Base-by-base conservation (phyloP, 2,329 filamentous ascomycete genomes). In the Sclerotinia minor region DNA sequence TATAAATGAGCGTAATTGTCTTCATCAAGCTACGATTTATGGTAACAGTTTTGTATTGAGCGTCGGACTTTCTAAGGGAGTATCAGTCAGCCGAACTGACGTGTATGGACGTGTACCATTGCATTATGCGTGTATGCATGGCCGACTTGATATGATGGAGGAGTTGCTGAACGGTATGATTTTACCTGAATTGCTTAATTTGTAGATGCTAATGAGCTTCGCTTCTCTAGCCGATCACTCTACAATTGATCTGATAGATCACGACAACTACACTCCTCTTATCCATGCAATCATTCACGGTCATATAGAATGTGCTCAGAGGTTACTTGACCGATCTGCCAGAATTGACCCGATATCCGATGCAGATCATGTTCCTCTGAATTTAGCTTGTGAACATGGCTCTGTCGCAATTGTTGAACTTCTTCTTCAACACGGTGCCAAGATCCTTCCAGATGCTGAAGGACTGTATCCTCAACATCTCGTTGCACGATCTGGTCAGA, bases 401-500 rank as follows among this genome's bases (percentile, higher is more conserved):
- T 95, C 93, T 0, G 82, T 92, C 32, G 86, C 89, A 19, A 94
- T 97, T 69, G 92, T 96, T 21, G 89, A 94, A 76, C 84, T 97
- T 69, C 86, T 99, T 0, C 83, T 99, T 63, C 89, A 91, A 74
- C 88, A 92, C 72, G 88, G 90, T 11, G 92, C 94, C 7, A 84
- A 87, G 67, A 90, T 99, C 69, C 82, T 97, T n/a, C 89, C 95
- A 11, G 95, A 99, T 79, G 95, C 95, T 2, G 95, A 99, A 81
- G 95, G 95, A 1, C 83, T 99, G 15, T 99, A 92, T 76, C 95
- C 95, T n/a, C 95, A 98, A 77, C 95, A 99, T 79, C 85, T 98
- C 45, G 94, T 98, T 26, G 94, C 95, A 32, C 87, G 95, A 67
- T 95, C 94, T 41, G 92, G 92, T 3, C 89, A 94, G 75, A 91